Evolutionary conservation across 257 asterid genomes (phyloP), one percentile per base, ranked within the genome.

Genomic region (Handroanthus guayacan): DNA sequence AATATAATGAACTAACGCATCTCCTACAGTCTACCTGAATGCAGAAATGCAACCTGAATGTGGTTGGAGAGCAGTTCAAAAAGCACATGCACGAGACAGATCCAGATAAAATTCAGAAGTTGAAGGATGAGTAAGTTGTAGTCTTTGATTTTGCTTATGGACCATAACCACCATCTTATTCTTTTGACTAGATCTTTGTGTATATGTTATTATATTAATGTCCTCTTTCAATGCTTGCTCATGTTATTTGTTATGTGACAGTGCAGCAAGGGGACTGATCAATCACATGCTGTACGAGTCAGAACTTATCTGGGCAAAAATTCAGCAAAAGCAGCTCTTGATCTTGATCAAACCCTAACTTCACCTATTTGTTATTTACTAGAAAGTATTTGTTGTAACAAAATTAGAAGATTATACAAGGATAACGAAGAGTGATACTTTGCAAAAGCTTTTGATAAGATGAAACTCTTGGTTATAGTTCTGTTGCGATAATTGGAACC

Each of bases 261-360:
- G 97, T 81, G 99, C 99, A 0, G 98, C 98, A 0, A 86, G 99
- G 74, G 99, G 99, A 54, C 85, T 95, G 75, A 89, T 91, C 85
- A 95, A 95, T 72, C 99, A 95, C 89, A 95, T 95, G 91, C 83
- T 92, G 7, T 80, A 87, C 65, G 98, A 95, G 86, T 84, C 94
- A 91, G 86, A 81, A 78, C 81, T 76, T 88, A 50, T 78, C 91
- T 3, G 97, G 98, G 14, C 87, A 90, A 0, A 94, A 90, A 82
- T 86, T 92, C 80, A 88, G 92, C 82, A 75, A 81, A 80, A 64
- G 78, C 84, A n/a, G n/a, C n/a, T 36, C 89, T 47, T 84, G 75
- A 84, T 37, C 60, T 57, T 65, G 69, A 79, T 80, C 75, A 6
- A 45, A 48, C 57, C 6, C 11, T n/a, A 20, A 34, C 52, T 56